Evolutionary conservation across 2,329 filamentous ascomycete species (phyloP).

Genomic region (Aspergillus sp.): DNA sequence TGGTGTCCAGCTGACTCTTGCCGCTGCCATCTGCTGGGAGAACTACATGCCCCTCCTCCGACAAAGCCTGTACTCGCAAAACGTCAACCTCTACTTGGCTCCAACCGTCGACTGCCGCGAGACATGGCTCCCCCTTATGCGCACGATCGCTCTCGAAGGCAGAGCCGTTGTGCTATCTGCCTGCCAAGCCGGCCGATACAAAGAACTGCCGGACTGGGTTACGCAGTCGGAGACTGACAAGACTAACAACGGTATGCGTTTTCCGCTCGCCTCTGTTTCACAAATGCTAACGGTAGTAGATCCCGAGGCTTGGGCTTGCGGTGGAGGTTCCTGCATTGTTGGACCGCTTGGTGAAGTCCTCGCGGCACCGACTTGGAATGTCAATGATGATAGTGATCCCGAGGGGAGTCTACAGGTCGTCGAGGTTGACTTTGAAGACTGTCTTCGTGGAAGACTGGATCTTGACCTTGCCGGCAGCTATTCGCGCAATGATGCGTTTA

Average conservation of each 20-base stretch:
- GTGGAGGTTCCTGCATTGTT: slow-evolving; percentile 82
- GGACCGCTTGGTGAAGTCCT: slow-evolving; percentile 79
- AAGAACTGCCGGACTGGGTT: slow-evolving; percentile 64
- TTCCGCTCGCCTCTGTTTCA: background rate
- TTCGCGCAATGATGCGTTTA: slow-evolving; percentile 71
- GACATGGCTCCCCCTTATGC: slow-evolving; percentile 81
- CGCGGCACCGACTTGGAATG: slow-evolving; percentile 80
- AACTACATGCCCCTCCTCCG: slow-evolving; percentile 92
- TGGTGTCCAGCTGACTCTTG: slow-evolving; percentile 78
- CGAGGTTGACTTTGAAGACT: slow-evolving; percentile 89
- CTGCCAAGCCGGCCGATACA: slow-evolving; percentile 75
- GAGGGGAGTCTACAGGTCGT: slow-evolving; percentile 55
- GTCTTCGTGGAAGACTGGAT: slow-evolving; percentile 78
- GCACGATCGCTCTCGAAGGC: slow-evolving; percentile 79
- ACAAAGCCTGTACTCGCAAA: slow-evolving; percentile 83
- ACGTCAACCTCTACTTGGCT: slow-evolving; percentile 88
- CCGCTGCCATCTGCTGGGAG: slow-evolving; percentile 93
- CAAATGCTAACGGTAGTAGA: slow-evolving; percentile 3
- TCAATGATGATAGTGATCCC: slow-evolving; percentile 36
- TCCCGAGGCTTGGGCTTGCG: slow-evolving; percentile 58
- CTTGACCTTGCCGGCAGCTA: slow-evolving; percentile 86
- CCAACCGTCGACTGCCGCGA: slow-evolving; percentile 86
- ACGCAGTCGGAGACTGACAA: slow-evolving; percentile 30
- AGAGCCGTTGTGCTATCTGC: slow-evolving; percentile 83
- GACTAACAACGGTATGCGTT: slow-evolving; percentile 7